A percentile compares a stretch with the other conserved stretches of the same genome.
phyloP scores from a whole-genome alignment of 2,329 filamentous ascomycete genomes.

The Trichoderma gracile region DNA sequence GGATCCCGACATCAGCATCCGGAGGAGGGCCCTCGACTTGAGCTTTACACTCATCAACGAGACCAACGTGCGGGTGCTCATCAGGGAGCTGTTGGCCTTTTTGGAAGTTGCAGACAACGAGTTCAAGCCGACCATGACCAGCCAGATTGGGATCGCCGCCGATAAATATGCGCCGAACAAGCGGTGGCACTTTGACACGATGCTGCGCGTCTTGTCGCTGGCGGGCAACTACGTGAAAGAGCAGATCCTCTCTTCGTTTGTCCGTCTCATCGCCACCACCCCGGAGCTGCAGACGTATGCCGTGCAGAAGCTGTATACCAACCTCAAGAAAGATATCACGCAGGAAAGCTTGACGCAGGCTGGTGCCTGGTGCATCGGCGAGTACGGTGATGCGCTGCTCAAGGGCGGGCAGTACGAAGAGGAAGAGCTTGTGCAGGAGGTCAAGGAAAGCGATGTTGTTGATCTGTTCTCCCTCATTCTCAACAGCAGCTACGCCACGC shows the following conservation, averaged over 20 bases:
- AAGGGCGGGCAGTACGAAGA: conserved; percentile 90
- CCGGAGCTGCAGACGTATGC: conserved; percentile 95
- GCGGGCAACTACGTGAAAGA: conserved; percentile 98
- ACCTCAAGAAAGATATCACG: conserved; percentile 93
- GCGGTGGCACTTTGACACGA: conserved; percentile 97
- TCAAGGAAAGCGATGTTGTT: conserved; percentile 86
- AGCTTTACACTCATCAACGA: conserved; percentile 99
- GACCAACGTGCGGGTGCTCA: conserved; percentile 88
- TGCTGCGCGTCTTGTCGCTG: conserved; percentile 88
- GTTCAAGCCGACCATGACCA: conserved; percentile 98
- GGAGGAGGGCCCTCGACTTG: conserved; percentile 89
- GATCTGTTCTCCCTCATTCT: conserved; percentile 91
- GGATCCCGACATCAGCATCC: conserved; percentile 97
- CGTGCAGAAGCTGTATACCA: conserved; percentile 89
- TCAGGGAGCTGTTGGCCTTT: conserved; percentile 91
- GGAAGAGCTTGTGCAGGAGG: conserved; percentile 77
- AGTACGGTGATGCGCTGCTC: conserved; percentile 90
- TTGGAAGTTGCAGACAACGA: conserved; percentile 96
- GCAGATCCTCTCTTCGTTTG: conserved; percentile 94
- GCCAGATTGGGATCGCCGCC: conserved; percentile 94
- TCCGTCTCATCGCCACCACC: conserved; percentile 91
- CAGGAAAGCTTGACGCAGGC: conserved; percentile 94
- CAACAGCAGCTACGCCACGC: conserved; percentile 90
- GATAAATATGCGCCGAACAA: conserved; percentile 96
- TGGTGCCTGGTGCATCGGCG: conserved; percentile 95